Conservation (phyloP, 2,329 filamentous ascomycete genomes). For the Cladophialophora chaetospira region DNA sequence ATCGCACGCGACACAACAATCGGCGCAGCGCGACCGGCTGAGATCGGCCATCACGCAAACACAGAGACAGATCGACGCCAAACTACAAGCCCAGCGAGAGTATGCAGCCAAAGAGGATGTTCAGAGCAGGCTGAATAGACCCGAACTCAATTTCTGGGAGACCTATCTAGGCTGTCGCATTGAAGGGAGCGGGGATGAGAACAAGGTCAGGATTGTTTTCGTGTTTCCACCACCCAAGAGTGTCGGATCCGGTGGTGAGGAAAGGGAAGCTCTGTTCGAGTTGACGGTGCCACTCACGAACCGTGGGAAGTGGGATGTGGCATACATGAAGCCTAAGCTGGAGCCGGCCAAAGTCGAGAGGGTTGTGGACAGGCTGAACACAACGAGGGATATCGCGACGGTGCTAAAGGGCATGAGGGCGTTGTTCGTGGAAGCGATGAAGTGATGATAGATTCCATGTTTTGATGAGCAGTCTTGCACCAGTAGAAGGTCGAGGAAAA, state of each 20-base stretch:
- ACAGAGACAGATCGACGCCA: conserved; percentile 49
- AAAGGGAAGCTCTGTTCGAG: conserved; percentile 91
- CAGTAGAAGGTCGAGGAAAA: too few relatives aligned
- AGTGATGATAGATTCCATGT: conserved; percentile 37
- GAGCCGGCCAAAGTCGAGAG: conserved; percentile 57
- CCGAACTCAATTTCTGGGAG: conserved; percentile 95
- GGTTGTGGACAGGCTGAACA: conserved; percentile 60
- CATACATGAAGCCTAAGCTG: conserved; percentile 71
- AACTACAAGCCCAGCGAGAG: conserved; percentile 47
- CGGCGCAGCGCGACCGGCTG: conserved; percentile 57
- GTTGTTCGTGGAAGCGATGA: conserved; percentile 59
- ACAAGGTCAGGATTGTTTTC: conserved; percentile 87
- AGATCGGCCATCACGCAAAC: conserved; percentile 57
- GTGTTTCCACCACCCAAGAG: conserved; percentile 76
- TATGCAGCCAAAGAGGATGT: conserved; percentile 72
- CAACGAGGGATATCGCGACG: conserved; percentile 60
- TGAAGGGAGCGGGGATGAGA: conserved; percentile 81
- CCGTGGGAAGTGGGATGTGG: conserved; percentile 80
- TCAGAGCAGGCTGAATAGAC: conserved; percentile 84
- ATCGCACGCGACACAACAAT: conserved; percentile 57
- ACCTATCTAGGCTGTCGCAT: conserved; percentile 85
- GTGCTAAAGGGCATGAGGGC: conserved; percentile 66
- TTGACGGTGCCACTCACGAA: conserved; percentile 65
- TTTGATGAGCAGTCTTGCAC: background rate
- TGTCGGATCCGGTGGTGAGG: conserved; percentile 37